phyloP scores from a whole-genome alignment of 2,329 filamentous ascomycete species.

The Fusarium austroafricanum region DNA sequence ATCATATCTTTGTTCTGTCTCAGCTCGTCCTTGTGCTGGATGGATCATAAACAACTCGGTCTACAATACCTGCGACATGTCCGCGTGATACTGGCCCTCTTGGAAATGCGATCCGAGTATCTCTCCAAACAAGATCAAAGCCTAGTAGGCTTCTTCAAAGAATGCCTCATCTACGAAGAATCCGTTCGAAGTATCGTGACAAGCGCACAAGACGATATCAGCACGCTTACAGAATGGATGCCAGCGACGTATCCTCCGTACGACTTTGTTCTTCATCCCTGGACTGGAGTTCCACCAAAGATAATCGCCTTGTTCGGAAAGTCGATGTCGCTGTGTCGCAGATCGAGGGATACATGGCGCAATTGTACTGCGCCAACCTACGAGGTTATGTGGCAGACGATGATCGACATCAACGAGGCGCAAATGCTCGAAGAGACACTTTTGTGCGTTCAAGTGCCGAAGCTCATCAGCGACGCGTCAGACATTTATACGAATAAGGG shows the following conservation, averaged over 20 bases:
- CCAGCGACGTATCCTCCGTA: slow-evolving; percentile 13
- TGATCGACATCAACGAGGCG: slow-evolving; percentile 37
- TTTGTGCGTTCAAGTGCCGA: slow-evolving; percentile 29
- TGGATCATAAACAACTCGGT: slow-evolving; percentile 35
- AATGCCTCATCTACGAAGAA: slow-evolving; percentile 38
- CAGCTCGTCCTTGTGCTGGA: slow-evolving; percentile 40
- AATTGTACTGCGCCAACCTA: slow-evolving; percentile 34
- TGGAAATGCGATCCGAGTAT: slow-evolving; percentile 30
- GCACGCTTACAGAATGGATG: slow-evolving; percentile 32
- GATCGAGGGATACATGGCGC: slow-evolving; percentile 35
- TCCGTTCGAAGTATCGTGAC: slow-evolving; percentile 37
- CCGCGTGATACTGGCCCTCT: slow-evolving; percentile 27
- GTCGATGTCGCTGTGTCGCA: slow-evolving; percentile 36
- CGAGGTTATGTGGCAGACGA: slow-evolving; percentile 37
- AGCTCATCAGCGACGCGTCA: slow-evolving; percentile 4
- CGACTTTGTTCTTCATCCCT: slow-evolving; percentile 35
- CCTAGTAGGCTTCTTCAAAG: slow-evolving; percentile 35
- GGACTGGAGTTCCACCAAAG: slow-evolving; percentile 36
- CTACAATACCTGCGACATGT: slow-evolving; percentile 37
- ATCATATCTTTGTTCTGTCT: slow-evolving; percentile 37
- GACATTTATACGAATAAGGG: not conserved
- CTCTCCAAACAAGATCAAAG: slow-evolving; percentile 24
- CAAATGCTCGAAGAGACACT: slow-evolving; percentile 34
- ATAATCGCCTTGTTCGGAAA: slow-evolving; percentile 38
- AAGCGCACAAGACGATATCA: slow-evolving; percentile 34